Conservation (phyloP, 2,329 filamentous ascomycete genomes). For the Cercospora brassicicola region DNA sequence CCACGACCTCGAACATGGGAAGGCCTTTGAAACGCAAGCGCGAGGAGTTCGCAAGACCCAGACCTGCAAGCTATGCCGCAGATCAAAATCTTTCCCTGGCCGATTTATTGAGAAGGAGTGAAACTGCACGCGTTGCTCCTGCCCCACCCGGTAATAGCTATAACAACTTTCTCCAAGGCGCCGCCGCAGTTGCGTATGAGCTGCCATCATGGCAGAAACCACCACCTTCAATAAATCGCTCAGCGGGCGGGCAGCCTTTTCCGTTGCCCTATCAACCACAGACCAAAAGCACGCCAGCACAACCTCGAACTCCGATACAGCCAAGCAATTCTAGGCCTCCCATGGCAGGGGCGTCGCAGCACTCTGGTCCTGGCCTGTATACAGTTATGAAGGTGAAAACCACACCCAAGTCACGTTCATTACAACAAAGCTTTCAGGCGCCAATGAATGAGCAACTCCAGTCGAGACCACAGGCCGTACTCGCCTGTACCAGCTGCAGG, state of each 20-base stretch:
- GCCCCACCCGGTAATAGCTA: slow-evolving; percentile 7
- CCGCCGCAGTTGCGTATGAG: slow-evolving; percentile 28
- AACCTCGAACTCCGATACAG: not conserved
- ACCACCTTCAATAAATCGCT: slow-evolving; percentile 17
- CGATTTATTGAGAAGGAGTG: slow-evolving; percentile 33
- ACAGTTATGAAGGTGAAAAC: slow-evolving; percentile 28
- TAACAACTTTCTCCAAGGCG: slow-evolving; percentile 15
- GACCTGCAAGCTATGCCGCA: not conserved
- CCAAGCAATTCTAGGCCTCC: slow-evolving; percentile 8
- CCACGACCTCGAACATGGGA: slow-evolving; percentile 15
- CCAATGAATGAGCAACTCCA: slow-evolving; percentile 6
- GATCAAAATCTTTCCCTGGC: slow-evolving; percentile 27
- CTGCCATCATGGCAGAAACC: slow-evolving; percentile 35
- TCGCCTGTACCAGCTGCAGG: slow-evolving; percentile 18
- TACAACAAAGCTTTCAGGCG: slow-evolving; percentile 6
- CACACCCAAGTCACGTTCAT: slow-evolving; percentile 4
- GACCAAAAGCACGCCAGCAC: not conserved
- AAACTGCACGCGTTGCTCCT: slow-evolving; percentile 21
- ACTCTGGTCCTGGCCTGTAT: slow-evolving; percentile 27
- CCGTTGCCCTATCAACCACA: slow-evolving; percentile 30
- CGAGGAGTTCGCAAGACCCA: slow-evolving; percentile 13
- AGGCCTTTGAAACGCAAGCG: slow-evolving; percentile 35
- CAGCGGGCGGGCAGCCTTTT: slow-evolving; percentile 19
- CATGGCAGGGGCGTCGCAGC: not conserved
- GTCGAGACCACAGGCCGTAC: not conserved